These are phyloP conservation scores for Dendrothele bispora DNA, from an alignment of 768 basidiomycete genomes.

Conservation along the genomic window DNA sequence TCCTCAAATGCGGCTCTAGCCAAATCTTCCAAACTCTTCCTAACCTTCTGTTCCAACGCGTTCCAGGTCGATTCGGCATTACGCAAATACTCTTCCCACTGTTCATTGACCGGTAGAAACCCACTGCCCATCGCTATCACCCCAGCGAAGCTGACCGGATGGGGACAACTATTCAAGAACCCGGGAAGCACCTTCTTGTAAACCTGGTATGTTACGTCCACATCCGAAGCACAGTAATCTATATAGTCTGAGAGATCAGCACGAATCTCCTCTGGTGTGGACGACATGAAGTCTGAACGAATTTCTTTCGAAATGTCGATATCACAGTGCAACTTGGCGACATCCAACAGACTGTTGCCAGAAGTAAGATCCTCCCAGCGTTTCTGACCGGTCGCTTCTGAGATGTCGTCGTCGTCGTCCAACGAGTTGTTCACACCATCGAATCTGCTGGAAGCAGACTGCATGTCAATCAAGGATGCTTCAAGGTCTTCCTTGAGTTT, in stretches of 20 bases:
- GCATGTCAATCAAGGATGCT: slow-evolving; percentile 30
- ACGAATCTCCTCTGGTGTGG: slow-evolving; percentile 61
- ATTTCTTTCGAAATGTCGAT: slow-evolving; percentile 77
- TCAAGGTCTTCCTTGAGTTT: slow-evolving; percentile 37
- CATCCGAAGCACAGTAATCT: slow-evolving; percentile 84
- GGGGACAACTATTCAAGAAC: slow-evolving; percentile 83
- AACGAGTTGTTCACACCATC: slow-evolving; percentile 6
- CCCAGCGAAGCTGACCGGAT: slow-evolving; percentile 91
- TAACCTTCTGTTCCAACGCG: slow-evolving; percentile 66
- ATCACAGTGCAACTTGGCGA: slow-evolving; percentile 86
- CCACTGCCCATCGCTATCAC: slow-evolving; percentile 89
- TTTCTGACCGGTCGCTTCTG: slow-evolving; percentile 40
- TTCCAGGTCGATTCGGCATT: slow-evolving; percentile 76
- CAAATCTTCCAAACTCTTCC: slow-evolving; percentile 59
- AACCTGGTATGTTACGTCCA: slow-evolving; percentile 80
- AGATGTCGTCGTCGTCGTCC: slow-evolving; percentile 36
- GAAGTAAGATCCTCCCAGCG: slow-evolving; percentile 95
- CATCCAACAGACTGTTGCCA: slow-evolving; percentile 88
- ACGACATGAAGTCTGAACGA: slow-evolving; percentile 75
- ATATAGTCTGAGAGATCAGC: slow-evolving; percentile 73
- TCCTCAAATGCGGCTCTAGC: slow-evolving; percentile 62
- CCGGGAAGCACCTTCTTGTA: slow-evolving; percentile 75
- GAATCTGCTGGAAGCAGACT: slow-evolving; percentile 4
- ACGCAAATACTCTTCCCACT: slow-evolving; percentile 83
- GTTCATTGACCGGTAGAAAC: slow-evolving; percentile 86